Conservation (phyloP, 176 grass and related monocot species). For the Carex scoparia region DNA sequence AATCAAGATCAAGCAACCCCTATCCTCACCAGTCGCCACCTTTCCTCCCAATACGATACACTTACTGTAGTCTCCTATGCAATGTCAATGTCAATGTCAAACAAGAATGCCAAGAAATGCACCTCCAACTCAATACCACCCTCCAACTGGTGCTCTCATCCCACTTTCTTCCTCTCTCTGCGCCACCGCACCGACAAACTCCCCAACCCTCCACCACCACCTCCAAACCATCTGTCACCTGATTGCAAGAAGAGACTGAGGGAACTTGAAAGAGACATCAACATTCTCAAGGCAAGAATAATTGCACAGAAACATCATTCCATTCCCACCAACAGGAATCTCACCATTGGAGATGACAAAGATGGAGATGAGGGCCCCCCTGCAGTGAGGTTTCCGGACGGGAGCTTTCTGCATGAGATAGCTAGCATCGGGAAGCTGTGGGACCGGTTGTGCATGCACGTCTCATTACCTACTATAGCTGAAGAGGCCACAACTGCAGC, state of each 20-base stretch:
- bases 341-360: neutral
- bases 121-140: slow-evolving; percentile 1
- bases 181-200: neutral
- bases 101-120: slow-evolving; percentile 20
- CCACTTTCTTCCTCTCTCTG: slow-evolving; percentile 34
- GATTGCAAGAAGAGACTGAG: slow-evolving; percentile 27
- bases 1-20: no score
- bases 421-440: slow-evolving; percentile 30
- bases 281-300: slow-evolving; percentile 10
- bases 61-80: neutral
- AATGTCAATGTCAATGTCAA: neutral
- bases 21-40: neutral
- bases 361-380: neutral
- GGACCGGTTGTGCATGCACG: slow-evolving; percentile 50
- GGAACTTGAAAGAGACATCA: slow-evolving; percentile 41
- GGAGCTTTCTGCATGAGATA: slow-evolving; percentile 47
- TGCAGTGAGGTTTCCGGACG: slow-evolving; percentile 33
- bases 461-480: slow-evolving; percentile 36
- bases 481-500: slow-evolving; percentile 29
- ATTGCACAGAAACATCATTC: neutral
- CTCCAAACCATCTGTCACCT: neutral
- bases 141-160: slow-evolving; percentile 33
- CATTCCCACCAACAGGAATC: neutral
- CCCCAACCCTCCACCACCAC: neutral
- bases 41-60: neutral